A percentile compares a stretch with the other conserved stretches of the same genome.
Conservation (phyloP, 768 basidiomycete species). For the Lentinula sp. region DNA sequence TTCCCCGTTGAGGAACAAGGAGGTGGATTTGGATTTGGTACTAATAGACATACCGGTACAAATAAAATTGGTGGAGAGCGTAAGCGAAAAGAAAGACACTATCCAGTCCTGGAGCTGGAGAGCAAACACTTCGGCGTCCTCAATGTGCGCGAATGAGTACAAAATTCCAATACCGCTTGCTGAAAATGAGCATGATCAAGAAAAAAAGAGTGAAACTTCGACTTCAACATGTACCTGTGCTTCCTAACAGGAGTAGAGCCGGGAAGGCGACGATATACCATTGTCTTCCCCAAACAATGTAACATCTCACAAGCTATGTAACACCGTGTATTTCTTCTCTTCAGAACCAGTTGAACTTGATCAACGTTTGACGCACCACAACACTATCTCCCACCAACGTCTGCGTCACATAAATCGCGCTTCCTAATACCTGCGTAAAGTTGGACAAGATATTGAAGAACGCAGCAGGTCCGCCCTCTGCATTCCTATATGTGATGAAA, state of each 20-base stretch:
- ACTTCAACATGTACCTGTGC: constrained; percentile 17
- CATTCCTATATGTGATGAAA: constrained; percentile 22
- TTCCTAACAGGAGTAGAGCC: constrained; percentile 21
- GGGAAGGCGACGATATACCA: constrained; percentile 19
- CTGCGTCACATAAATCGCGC: constrained; percentile 28
- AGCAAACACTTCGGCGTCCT: constrained; percentile 24
- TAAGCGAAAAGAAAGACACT: constrained; percentile 30
- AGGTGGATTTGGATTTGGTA: not conserved
- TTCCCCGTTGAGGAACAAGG: not conserved
- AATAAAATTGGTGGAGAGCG: constrained; percentile 28
- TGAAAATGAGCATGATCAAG: constrained; percentile 1
- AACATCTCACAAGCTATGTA: constrained; percentile 23
- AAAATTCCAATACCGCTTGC: constrained; percentile 24
- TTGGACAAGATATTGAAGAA: constrained; percentile 27
- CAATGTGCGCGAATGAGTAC: constrained; percentile 23
- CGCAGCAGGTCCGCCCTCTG: constrained; percentile 20
- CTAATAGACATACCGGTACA: constrained; percentile 24
- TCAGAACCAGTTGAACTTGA: not conserved
- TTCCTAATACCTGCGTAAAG: constrained; percentile 30
- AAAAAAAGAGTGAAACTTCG: not conserved
- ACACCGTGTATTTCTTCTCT: not conserved
- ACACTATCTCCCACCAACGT: constrained; percentile 32
- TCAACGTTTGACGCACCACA: constrained; percentile 18
- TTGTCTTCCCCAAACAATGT: constrained; percentile 25
- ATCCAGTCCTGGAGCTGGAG: constrained; percentile 29